Conservation (phyloP, 192 early-diverging fungal genomes). For the Bifiguratus adelaidae region DNA sequence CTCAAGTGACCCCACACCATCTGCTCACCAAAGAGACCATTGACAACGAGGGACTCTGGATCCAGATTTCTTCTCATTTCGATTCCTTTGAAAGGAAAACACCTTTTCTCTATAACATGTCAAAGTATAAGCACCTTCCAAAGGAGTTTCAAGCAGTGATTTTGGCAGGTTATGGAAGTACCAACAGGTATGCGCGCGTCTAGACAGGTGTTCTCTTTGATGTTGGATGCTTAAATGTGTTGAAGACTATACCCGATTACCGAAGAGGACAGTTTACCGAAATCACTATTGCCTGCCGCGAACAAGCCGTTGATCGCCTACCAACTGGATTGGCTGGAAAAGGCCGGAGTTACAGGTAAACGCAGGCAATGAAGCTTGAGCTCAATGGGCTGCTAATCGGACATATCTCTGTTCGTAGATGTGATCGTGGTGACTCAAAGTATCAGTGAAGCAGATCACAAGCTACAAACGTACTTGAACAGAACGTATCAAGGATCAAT, state of each 20-base stretch:
- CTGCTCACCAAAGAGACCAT: no score
- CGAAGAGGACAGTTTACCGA: slow-evolving; percentile 76
- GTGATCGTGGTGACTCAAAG: slow-evolving; percentile 13
- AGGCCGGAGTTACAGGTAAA: slow-evolving; percentile 52
- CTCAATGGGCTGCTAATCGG: no score
- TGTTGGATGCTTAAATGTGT: neutral
- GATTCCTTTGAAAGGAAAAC: neutral
- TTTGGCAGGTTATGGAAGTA: slow-evolving; percentile 49
- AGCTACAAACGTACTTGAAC: neutral
- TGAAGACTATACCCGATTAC: slow-evolving; percentile 64
- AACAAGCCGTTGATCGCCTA: slow-evolving; percentile 95
- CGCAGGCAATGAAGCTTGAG: no score
- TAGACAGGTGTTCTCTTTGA: neutral
- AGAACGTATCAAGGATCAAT: no score
- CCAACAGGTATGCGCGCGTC: slow-evolving; percentile 52
- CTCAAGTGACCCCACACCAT: no score
- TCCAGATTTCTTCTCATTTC: neutral
- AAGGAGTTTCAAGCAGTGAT: slow-evolving; percentile 61
- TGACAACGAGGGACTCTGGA: no score
- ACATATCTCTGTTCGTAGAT: no score
- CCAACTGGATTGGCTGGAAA: slow-evolving; percentile 88
- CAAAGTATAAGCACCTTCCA: slow-evolving; percentile 20
- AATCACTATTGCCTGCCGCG: slow-evolving; percentile 88
- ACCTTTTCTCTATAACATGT: slow-evolving; percentile 12
- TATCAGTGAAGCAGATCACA: neutral